Base-by-base conservation (phyloP, 352 stramenopile genomes). In the Globisporangium spinosum region DNA sequence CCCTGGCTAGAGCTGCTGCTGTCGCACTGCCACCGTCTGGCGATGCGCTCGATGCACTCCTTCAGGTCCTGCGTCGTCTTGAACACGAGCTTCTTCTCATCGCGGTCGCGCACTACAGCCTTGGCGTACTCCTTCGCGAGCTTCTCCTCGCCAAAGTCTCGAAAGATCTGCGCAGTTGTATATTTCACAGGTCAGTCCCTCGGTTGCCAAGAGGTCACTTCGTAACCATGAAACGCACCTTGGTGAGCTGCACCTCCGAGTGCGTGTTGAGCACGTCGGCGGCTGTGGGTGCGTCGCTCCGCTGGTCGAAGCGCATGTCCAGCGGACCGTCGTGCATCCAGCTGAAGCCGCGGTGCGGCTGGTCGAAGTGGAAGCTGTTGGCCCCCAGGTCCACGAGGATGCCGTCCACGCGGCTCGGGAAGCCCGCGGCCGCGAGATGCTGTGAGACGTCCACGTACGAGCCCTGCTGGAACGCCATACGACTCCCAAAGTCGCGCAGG, bases 301-400 rank as follows among this genome's bases (percentile, higher is more conserved):
- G 58, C 68, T 89, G 85, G 62, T 94, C 77, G 70, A 90, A 94
- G 35, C 87, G 77, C 87, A 94, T 94, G 73, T 94, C 84, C 32
- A 94, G 64, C 43, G 87, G 87, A 0, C 87, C 87, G 68, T 94
- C 83, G 59, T 82, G 80, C 62, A 87, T 70, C 53, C 82, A 84
- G 73, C 85, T 93, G 68, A 94, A 93, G 20, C 87, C 87, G 32
- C 87, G 80, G 35, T 77, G 73, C 10, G 78, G 70, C 55, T 82
- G 74, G 63, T 94, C 87, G 59, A 93, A 90, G 74, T 94, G 87
- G 62, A 89, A 91, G 69, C 87, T 94, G 65, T 94, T 94, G 34
- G 83, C 87, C 10, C 87, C 87, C 10, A 94, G 78, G 68, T 94
- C 87, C 34, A 94, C 83, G 54, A 91, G 72, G 62, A 91, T 83